phyloP scores from a whole-genome alignment of 139 green algal genomes.

The Chlorella sp. region DNA sequence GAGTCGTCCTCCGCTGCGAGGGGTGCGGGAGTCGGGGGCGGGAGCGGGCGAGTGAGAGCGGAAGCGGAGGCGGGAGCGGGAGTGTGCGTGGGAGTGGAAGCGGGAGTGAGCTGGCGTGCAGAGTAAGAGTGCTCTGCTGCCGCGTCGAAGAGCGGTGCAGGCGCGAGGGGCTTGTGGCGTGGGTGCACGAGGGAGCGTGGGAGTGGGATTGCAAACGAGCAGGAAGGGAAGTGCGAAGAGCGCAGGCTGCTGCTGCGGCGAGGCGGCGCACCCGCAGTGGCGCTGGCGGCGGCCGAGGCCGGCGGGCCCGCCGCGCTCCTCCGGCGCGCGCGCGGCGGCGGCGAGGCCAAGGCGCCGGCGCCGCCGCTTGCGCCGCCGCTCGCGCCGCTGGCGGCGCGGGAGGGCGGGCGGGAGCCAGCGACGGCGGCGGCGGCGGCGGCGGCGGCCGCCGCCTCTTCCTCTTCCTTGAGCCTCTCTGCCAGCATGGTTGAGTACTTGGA shows the following conservation, averaged over 20 bases:
- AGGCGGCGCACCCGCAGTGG: conserved; percentile 5
- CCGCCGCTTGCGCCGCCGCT: neutral
- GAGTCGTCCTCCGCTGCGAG: conserved; percentile 12
- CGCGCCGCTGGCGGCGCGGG: neutral
- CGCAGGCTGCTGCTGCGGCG: too few species aligned
- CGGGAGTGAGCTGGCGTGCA: too few species aligned
- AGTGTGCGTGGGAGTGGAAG: too few species aligned
- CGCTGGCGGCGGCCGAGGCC: conserved; percentile 17
- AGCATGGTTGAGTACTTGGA: conserved; percentile 90
- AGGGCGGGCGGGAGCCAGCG: neutral
- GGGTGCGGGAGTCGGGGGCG: too few species aligned
- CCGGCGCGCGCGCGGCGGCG: neutral
- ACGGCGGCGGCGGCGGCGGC: neutral
- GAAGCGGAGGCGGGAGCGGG: too few species aligned
- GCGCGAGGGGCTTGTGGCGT: too few species aligned
- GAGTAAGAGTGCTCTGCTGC: too few species aligned
- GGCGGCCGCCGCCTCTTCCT: neutral
- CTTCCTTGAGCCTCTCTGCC: conserved; percentile 66
- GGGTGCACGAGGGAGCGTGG: too few species aligned
- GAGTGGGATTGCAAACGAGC: too few species aligned
- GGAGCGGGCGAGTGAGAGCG: too few species aligned
- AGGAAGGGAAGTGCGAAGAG: too few species aligned
- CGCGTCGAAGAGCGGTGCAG: too few species aligned
- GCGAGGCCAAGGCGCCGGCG: neutral
- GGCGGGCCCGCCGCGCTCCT: neutral